phyloP scores from a whole-genome alignment of 2,329 filamentous ascomycete genomes.

The Alternaria sp. region DNA sequence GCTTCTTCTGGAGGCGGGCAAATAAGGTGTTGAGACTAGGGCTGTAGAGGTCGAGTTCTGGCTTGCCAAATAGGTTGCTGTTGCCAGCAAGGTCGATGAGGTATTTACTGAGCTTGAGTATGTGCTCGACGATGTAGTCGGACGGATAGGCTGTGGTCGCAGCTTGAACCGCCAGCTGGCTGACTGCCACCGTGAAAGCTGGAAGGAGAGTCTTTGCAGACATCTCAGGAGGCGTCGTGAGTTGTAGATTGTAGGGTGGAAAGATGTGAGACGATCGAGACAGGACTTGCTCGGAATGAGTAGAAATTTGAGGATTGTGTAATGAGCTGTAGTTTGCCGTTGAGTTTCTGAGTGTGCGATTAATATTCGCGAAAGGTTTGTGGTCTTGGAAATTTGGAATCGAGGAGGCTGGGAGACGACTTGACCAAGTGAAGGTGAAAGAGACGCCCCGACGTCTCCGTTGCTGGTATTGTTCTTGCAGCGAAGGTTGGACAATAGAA shows the following conservation, averaged over 20 bases:
- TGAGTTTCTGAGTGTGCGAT: neutral
- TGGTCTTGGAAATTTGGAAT: slow-evolving; percentile 10
- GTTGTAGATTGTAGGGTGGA: neutral
- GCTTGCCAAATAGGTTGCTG: slow-evolving; percentile 22
- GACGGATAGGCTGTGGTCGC: slow-evolving; percentile 14
- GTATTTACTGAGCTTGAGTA: slow-evolving; percentile 29
- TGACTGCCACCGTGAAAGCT: slow-evolving; percentile 27
- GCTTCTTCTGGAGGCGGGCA: slow-evolving; percentile 47
- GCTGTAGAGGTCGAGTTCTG: slow-evolving; percentile 33
- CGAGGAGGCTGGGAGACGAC: slow-evolving; percentile 19
- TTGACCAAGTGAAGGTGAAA: slow-evolving; percentile 26
- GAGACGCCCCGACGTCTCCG: slow-evolving; percentile 12
- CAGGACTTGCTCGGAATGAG: neutral
- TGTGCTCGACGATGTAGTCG: slow-evolving; percentile 30
- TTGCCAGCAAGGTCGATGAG: slow-evolving; percentile 22
- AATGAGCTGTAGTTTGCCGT: neutral
- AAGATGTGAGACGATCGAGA: neutral
- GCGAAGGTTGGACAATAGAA: slow-evolving; percentile 2
- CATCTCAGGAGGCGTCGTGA: slow-evolving; percentile 7
- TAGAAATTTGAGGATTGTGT: neutral
- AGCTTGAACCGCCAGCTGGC: slow-evolving; percentile 23
- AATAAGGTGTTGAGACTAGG: slow-evolving; percentile 41
- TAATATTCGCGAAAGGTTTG: slow-evolving; percentile 1
- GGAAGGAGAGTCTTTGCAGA: slow-evolving; percentile 18
- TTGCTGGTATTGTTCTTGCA: slow-evolving; percentile 22